Evolutionary conservation across 345 rosid species (phyloP), one percentile per base, ranked within the genome.

Genomic region (Boechera divaricarpa): DNA sequence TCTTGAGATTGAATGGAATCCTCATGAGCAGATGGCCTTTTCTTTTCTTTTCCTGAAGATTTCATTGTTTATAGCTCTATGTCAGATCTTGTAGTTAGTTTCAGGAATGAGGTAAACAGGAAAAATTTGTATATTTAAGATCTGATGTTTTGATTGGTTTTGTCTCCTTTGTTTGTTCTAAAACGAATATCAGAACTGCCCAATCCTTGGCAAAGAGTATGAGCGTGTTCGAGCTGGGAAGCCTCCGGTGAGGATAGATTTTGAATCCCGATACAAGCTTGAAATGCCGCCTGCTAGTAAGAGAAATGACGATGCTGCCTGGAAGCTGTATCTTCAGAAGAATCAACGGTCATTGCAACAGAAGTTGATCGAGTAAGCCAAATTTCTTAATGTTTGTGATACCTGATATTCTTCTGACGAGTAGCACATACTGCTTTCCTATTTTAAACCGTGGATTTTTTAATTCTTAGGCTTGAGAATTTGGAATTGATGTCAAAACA

Each of bases 221-320:
- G 99, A 89, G 67, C 97, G 99, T 7, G 93, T 95, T 78, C 82
- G 97, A 75, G 95, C 96, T 4, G 98, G 99, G 72, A 92, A 84
- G 84, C 97, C 98, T 16, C 98, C 99, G 0, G 84, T 80, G 36
- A 79, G 86, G 47, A 85, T 90, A 41, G 99, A 95, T 82, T 86
- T 87, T 35, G 80, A 80, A 44, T 86, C 96, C 0, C 81, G 94
- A 26, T 92, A 92, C 81, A 88, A 88, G 74, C 76, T 85, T 70
- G 99, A 95, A 53, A 42, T 80, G 69, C 94, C 93, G 3, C 80
- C 91, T 9, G 71, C 78, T 16, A 86, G 75, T 81, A 92, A 89
- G 82, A 81, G 86, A 70, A 89, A 89, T 12, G 99, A 95, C 62
- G 98, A 89, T 73, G 77, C 85, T 82, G 88, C 94, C 52, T 92